These are phyloP conservation scores for Populus pruinosa DNA, from an alignment of 345 rosid genomes.

Conservation along the genomic window DNA sequence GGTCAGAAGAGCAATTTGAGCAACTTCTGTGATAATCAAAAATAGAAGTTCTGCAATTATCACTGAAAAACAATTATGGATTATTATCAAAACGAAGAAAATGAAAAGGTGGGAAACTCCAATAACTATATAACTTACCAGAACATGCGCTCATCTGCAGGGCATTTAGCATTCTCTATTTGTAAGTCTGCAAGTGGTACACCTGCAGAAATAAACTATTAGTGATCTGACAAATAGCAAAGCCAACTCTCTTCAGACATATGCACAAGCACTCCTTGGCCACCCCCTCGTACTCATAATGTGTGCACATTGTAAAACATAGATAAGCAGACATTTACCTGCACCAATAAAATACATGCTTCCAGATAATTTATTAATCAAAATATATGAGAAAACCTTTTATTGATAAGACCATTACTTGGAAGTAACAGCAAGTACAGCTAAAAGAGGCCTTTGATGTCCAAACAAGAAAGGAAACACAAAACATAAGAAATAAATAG, in stretches of 20 bases:
- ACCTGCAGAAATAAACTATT: constrained; percentile 23
- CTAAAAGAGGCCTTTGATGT: no score
- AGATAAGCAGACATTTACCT: not conserved
- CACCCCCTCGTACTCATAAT: not conserved
- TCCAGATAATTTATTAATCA: no score
- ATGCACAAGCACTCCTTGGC: not conserved
- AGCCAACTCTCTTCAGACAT: not conserved
- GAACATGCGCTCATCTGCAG: constrained; percentile 32
- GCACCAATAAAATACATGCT: no score
- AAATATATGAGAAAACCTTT: no score
- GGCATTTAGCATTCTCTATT: constrained; percentile 17
- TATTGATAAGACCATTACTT: no score
- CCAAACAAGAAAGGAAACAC: no score
- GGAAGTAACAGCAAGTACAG: no score
- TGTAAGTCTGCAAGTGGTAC: constrained; percentile 12
- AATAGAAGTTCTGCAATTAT: constrained; percentile 56
- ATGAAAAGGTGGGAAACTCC: not conserved
- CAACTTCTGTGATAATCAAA: constrained; percentile 15
- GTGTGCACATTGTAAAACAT: not conserved
- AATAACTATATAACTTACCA: constrained; percentile 26
- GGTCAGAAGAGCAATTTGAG: not conserved
- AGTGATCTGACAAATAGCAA: not conserved
- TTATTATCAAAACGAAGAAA: not conserved
- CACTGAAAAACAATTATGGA: constrained; percentile 12
- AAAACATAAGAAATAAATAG: no score